phyloP scores from a whole-genome alignment of 2,329 filamentous ascomycete genomes.

The Paecilomyces niveus region DNA sequence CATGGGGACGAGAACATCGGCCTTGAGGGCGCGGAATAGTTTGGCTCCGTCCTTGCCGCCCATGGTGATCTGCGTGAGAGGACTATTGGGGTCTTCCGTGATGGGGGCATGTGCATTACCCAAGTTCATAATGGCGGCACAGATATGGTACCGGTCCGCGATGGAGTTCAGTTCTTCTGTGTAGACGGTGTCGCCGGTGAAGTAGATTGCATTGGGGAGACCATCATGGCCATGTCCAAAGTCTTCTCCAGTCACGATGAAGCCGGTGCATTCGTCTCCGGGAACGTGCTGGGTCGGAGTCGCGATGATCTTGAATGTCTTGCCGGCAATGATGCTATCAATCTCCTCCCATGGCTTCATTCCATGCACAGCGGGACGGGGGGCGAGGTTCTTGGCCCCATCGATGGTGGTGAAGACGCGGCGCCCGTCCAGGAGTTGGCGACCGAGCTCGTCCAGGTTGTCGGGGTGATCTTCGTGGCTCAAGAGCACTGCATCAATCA shows the following conservation, averaged over 20 bases:
- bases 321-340: slow-evolving; percentile 20
- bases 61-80: slow-evolving; percentile 39
- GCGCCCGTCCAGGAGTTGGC: slow-evolving; percentile 40
- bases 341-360: slow-evolving; percentile 35
- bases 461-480: slow-evolving; percentile 47
- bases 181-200: slow-evolving; percentile 46
- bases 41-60: slow-evolving; percentile 35
- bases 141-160: slow-evolving; percentile 28
- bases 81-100: slow-evolving; percentile 16
- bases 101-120: slow-evolving; percentile 26
- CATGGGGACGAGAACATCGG: slow-evolving; percentile 40
- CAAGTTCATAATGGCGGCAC: slow-evolving; percentile 36
- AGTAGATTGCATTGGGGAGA: slow-evolving; percentile 41
- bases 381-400: slow-evolving; percentile 38
- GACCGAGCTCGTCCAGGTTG: slow-evolving; percentile 43
- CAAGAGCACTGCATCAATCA: slow-evolving; percentile 43
- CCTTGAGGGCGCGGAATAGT: slow-evolving; percentile 33
- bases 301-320: slow-evolving; percentile 32
- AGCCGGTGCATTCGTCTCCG: slow-evolving; percentile 40
- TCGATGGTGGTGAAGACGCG: slow-evolving; percentile 41
- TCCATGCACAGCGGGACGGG: slow-evolving; percentile 36
- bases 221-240: slow-evolving; percentile 34
- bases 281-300: slow-evolving; percentile 41
- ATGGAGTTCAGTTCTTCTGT: slow-evolving; percentile 34
- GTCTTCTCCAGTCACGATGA: slow-evolving; percentile 29